Evolutionary conservation across 2,329 filamentous ascomycete species (phyloP), one percentile per base, ranked within the genome.

Genomic region (Talaromyces piceae): DNA sequence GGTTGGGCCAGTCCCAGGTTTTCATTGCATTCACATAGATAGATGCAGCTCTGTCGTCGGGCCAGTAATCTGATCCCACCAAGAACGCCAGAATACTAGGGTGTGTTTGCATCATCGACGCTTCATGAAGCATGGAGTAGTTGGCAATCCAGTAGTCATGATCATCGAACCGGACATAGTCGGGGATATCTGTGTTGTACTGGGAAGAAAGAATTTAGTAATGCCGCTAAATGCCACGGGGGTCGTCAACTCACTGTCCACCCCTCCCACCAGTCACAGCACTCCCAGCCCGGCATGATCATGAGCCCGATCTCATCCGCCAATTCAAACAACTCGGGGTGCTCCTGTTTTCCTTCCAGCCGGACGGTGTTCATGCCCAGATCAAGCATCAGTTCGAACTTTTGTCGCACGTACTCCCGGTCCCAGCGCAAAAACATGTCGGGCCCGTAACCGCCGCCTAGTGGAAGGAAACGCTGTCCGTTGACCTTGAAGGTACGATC

Each of bases 181-280:
- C 52, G 1, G 64, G 51, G n/a, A 53, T 68, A n/a, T 84, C 76
- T 11, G 77, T 62, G 57, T 84, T 84, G 61, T 83, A 82, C 45
- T 67, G 41, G 41, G 20, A 37, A 7, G 12, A 27, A 27, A 13
- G 7, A 1, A 43, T 4, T 43, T 43, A 43, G 39, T 8, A 4
- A 12, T 25, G 23, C 6, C 6, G 11, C 9, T 30, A 13, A 13
- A 8, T 43, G 20, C 11, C 5, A 25, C 3, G n/a, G n/a, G 26
- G 16, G 13, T 8, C 6, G n/a, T 1, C 6, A 1, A 45, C 59
- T 53, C 51, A 67, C 65, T 13, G 59, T 62, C 80, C 80, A 85
- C 0, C 75, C 77, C 59, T 85, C 82, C 82, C 82, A 85, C 60
- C 84, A 84, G 57, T 84, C 78, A 61, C 82, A 85, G 62, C 82